Base-by-base conservation (phyloP, 495 filamentous ascomycete genomes). In the Glarea lozoyensis region DNA sequence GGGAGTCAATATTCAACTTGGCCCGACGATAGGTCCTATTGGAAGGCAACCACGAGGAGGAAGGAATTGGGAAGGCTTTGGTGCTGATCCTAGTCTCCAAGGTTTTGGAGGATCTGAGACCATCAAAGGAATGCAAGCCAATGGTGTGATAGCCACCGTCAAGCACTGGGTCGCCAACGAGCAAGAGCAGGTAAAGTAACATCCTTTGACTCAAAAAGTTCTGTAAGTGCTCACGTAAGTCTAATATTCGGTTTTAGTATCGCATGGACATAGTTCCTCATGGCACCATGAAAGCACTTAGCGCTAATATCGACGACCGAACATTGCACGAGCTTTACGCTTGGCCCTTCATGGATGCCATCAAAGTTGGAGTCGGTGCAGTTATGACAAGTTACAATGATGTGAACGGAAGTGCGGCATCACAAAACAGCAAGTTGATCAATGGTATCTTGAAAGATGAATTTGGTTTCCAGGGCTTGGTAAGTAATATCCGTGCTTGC, bases 1-100 rank as follows among this genome's bases (percentile, higher is more conserved):
- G 62, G 84, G 83, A 2, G 66, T 79, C 38, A 81, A 89, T 53
- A 69, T 87, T 40, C 70, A 78, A 18, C 66, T 88, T 37, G 84
- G 82, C 1, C 85, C 84, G 4, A 60, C 64, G 0, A 77, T 87
- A 42, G 82, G 81, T 1, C 69, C 84, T 0, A 46, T 86, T 10
- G 81, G 82, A 24, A 69, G 78, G 9, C 81, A 81, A 53, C 82
- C 83, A 1, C 59, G 72, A 17, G 82, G 79, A 5, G 83, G 82
- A 4, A 68, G 83, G 27, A 82, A 73, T 48, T 89, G 84, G 84
- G 84, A 88, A 58, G 78, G 79, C 10, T 88, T 88, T 49, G 83
- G 84, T 7, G 62, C 73, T 0, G 84, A 88, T 48, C 83, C 85
- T 0, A 74, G 75, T 19, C 70, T 88, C 17, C 83, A 88, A 48